Evolutionary conservation across 192 early-diverging fungal species (phyloP), one percentile per base, ranked within the genome.

Genomic region (Gonapodya sp.): DNA sequence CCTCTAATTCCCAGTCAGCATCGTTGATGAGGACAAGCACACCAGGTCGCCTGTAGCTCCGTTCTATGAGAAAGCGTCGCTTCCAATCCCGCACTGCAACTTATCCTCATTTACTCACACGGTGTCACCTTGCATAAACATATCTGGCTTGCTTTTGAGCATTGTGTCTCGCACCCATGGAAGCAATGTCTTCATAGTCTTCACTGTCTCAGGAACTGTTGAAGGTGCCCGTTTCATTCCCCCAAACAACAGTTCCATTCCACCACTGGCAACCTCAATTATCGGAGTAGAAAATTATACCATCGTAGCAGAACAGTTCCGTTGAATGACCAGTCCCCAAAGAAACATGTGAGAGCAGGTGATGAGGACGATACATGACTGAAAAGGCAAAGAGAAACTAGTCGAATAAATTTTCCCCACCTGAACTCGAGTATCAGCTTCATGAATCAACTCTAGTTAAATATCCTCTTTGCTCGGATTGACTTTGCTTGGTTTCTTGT

Each of bases 1-100:
- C 96, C 84, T 94, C 93, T 35, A 99, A 86, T 84, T 99, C 98
- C 97, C 97, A 99, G 83, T 99, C 98, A 0, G 89, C 87, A 36
- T 95, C 94, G 82, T 99, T 99, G 36, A 99, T 92, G 35, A 99
- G 87, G 16, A 98, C 96, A 14, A 99, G 86, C 37, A 98, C 96
- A 1, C 98, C 98, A 0, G 97, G 94, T 1, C 96, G 92, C n/a
- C 94, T 96, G 84, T 77, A 32, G n/a, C n/a, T n/a, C n/a, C n/a
- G n/a, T n/a, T n/a, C n/a, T n/a, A n/a, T n/a, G n/a, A n/a, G n/a
- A n/a, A n/a, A n/a, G n/a, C n/a, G n/a, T n/a, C n/a, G n/a, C n/a
- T n/a, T n/a, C n/a, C n/a, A n/a, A n/a, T n/a, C n/a, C n/a, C n/a
- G n/a, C n/a, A n/a, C n/a, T n/a, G n/a, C n/a, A n/a, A n/a, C n/a